Evolutionary conservation across 2,329 filamentous ascomycete genomes (phyloP).

Genomic region (Cercospora sp.): DNA sequence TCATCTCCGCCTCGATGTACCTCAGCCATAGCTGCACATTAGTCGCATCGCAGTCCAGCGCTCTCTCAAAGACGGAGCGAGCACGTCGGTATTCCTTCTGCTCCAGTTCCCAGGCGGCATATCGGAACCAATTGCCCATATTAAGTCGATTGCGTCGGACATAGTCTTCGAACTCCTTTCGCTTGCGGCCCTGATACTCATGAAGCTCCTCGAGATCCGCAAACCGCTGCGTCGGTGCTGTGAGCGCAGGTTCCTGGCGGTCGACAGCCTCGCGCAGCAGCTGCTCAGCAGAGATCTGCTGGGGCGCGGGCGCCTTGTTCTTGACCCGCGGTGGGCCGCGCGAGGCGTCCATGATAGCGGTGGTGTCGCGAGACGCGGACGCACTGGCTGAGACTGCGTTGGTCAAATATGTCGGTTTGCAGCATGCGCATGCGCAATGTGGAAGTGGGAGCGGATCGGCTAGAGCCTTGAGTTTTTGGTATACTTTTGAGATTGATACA

Average conservation of each 20-base stretch:
- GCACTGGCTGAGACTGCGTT: background rate
- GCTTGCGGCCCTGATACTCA: constrained; percentile 93
- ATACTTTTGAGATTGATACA: background rate
- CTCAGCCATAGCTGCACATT: constrained; percentile 85
- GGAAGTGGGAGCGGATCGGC: background rate
- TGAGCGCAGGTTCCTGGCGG: constrained; percentile 82
- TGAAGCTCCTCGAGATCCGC: constrained; percentile 96
- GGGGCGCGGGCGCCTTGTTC: constrained; percentile 88
- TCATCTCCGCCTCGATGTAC: constrained; percentile 97
- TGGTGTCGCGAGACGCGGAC: background rate
- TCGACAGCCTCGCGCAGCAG: constrained; percentile 96
- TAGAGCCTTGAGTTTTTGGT: background rate
- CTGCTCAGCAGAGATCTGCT: constrained; percentile 91
- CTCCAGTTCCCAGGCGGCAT: constrained; percentile 95
- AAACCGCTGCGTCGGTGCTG: constrained; percentile 91
- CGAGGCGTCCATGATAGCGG: constrained; percentile 72
- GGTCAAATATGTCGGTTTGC: background rate
- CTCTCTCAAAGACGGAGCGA: constrained; percentile 89
- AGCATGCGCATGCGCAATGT: background rate
- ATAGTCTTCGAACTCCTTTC: constrained; percentile 98
- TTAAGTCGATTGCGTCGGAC: constrained; percentile 90
- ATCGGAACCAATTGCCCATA: constrained; percentile 99
- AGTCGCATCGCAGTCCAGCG: constrained; percentile 86
- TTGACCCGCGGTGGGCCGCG: constrained; percentile 95
- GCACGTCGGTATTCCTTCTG: constrained; percentile 96